phyloP scores from a whole-genome alignment of 345 rosid genomes.

The Gossypium rotundifolium region DNA sequence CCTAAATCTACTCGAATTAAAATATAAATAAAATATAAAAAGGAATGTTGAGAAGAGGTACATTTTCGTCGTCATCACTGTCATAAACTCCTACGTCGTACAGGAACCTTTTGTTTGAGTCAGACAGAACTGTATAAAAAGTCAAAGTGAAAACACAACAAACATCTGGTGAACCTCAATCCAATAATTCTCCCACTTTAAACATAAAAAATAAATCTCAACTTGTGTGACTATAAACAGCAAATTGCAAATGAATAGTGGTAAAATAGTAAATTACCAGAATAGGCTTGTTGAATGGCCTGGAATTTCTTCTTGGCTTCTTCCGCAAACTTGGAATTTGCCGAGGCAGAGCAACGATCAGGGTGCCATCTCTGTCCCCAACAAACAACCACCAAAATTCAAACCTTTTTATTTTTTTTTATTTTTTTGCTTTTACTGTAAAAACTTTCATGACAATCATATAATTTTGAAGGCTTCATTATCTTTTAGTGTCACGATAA shows the following conservation, averaged over 20 bases:
- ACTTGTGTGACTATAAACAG: not conserved
- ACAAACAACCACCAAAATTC: not conserved
- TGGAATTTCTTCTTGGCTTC: constrained; percentile 89
- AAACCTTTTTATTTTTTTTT: not conserved
- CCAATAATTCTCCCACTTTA: constrained; percentile 11
- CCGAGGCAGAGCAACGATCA: constrained; percentile 81
- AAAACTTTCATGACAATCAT: not conserved
- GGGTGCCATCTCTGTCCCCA: constrained; percentile 84
- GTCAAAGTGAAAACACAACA: constrained; percentile 6
- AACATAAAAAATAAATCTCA: not conserved
- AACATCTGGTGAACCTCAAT: constrained; percentile 13
- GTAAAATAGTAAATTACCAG: constrained; percentile 43
- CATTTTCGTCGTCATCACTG: constrained; percentile 71
- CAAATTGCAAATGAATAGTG: not conserved
- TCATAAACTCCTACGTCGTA: constrained; percentile 86
- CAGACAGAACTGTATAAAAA: constrained; percentile 63
- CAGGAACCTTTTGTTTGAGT: constrained; percentile 75
- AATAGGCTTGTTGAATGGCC: constrained; percentile 79
- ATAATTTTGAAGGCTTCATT: not conserved
- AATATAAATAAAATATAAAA: not conserved
- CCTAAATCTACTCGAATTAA: not conserved
- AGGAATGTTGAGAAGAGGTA: constrained; percentile 13
- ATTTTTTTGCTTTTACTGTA: not conserved
- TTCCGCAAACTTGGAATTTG: constrained; percentile 51
- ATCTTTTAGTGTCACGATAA: not conserved